Conservation (phyloP, 1,284 basidiomycete species). For the Peniophora sp. region DNA sequence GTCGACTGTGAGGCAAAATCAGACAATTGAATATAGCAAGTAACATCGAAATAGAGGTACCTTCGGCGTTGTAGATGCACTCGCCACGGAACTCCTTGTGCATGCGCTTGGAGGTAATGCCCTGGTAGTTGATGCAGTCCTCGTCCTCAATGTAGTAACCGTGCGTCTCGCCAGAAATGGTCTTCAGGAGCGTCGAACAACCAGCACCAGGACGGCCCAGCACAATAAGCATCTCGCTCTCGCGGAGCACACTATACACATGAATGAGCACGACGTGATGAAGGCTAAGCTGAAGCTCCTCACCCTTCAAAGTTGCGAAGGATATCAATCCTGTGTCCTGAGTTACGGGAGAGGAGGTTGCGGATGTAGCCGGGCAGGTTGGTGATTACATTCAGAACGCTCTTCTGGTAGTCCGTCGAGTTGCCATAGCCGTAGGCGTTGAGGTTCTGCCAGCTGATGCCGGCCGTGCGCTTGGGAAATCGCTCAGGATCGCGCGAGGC, state of each 20-base stretch:
- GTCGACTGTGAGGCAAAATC: neutral
- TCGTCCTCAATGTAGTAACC: constrained; percentile 32
- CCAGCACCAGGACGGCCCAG: constrained; percentile 45
- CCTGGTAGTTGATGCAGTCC: constrained; percentile 47
- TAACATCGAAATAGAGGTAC: constrained; percentile 45
- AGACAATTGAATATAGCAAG: no score
- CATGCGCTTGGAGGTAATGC: constrained; percentile 36
- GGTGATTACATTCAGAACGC: constrained; percentile 31
- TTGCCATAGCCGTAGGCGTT: constrained; percentile 34
- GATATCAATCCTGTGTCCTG: constrained; percentile 32
- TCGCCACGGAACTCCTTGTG: constrained; percentile 24
- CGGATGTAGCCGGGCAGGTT: constrained; percentile 21
- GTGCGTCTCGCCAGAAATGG: constrained; percentile 43
- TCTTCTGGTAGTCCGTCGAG: constrained; percentile 38
- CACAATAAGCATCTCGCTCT: constrained; percentile 44
- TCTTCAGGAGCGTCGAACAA: constrained; percentile 48
- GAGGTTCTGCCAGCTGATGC: constrained; percentile 32
- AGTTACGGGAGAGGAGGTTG: constrained; percentile 19
- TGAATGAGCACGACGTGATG: neutral
- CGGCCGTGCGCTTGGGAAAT: neutral
- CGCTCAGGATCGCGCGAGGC: neutral
- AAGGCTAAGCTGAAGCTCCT: neutral
- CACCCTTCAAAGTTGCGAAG: constrained; percentile 30
- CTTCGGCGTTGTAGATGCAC: constrained; percentile 19
- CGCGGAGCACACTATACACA: constrained; percentile 20